phyloP scores from a whole-genome alignment of 2,329 filamentous ascomycete species.

The Onygenales sp. region DNA sequence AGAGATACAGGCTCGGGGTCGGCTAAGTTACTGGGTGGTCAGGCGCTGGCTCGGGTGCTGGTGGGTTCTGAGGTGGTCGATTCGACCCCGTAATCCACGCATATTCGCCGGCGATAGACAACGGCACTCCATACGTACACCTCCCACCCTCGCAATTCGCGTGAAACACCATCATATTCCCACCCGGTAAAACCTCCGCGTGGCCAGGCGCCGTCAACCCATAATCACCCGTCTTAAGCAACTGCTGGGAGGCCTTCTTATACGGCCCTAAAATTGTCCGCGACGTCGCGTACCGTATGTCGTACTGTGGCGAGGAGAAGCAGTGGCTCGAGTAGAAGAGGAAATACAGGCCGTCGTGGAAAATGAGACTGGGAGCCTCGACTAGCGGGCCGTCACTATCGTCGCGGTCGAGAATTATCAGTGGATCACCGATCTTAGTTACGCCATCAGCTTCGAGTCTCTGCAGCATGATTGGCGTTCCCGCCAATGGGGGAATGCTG shows the following conservation, averaged over 20 bases:
- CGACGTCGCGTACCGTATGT: constrained; percentile 51
- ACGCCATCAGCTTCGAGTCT: constrained; percentile 38
- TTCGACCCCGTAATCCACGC: background rate
- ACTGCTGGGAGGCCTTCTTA: constrained; percentile 19
- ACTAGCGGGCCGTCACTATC: constrained; percentile 54
- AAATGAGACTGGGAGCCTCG: constrained; percentile 50
- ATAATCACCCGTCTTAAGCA: constrained; percentile 26
- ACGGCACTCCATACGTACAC: constrained; percentile 6
- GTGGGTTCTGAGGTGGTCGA: background rate
- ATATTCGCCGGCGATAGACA: background rate
- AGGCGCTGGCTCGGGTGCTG: too few species aligned
- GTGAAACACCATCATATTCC: constrained; percentile 22
- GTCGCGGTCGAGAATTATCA: constrained; percentile 53
- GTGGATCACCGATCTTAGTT: constrained; percentile 42
- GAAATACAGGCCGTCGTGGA: constrained; percentile 39
- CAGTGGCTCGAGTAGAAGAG: constrained; percentile 56
- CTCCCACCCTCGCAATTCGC: constrained; percentile 16
- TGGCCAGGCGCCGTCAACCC: constrained; percentile 18
- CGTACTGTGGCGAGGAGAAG: constrained; percentile 46
- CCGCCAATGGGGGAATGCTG: constrained; percentile 28
- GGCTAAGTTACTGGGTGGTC: too few species aligned
- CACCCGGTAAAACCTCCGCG: constrained; percentile 17
- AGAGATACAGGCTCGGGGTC: too few species aligned
- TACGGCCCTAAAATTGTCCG: constrained; percentile 28
- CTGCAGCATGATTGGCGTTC: constrained; percentile 34